Evolutionary conservation across 139 green algal genomes (phyloP), one percentile per base, ranked within the genome.

Genomic region (Haematococcus lacustris): DNA sequence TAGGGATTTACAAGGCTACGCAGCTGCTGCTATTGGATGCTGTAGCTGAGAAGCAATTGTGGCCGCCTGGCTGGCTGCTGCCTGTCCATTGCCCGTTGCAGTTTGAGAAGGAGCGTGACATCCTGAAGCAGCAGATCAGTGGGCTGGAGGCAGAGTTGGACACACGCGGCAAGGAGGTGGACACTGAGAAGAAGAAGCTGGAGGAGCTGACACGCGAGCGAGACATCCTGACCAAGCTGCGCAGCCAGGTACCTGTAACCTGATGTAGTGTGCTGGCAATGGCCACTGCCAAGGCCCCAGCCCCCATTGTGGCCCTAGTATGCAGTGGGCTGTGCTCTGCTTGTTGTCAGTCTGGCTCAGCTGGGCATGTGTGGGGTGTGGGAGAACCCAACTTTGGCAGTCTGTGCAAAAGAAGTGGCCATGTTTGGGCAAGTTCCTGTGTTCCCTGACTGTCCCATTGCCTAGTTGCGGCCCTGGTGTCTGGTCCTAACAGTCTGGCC

Each of bases 141-240:
- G 62, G 68, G 0, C 65, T 90, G 59, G 78, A 86, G 64, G 78
- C 83, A 33, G 73, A 79, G 23, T 68, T 88, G 57, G 88, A 93
- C 66, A 62, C 64, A 0, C 76, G 80, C 57, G 73, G 75, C 41
- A 68, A 67, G 57, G 83, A 88, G 32, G 76, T 84, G 51, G 86
- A 91, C 63, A 38, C 66, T 4, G 77, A 88, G 70, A 73, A 76
- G 35, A 91, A 91, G 74, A 92, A 92, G 82, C 79, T 91, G 74
- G 89, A 96, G 71, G 90, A 97, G 80, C 83, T 97, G 41, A 81
- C 80, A 40, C 76, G 86, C 5, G 93, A 97, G 82, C 68, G 88
- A 0, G 93, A 97, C 76, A 85, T 95, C 26, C 85, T 97, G 13
- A 92, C 87, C 83, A 96, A 96, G 83, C 83, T 94, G 28, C 85